Percentiles rank a stretch among this genome's conserved stretches.
Evolutionary conservation across 176 grass and related monocot species (phyloP).

Genomic region (Elymus sibiricus): DNA sequence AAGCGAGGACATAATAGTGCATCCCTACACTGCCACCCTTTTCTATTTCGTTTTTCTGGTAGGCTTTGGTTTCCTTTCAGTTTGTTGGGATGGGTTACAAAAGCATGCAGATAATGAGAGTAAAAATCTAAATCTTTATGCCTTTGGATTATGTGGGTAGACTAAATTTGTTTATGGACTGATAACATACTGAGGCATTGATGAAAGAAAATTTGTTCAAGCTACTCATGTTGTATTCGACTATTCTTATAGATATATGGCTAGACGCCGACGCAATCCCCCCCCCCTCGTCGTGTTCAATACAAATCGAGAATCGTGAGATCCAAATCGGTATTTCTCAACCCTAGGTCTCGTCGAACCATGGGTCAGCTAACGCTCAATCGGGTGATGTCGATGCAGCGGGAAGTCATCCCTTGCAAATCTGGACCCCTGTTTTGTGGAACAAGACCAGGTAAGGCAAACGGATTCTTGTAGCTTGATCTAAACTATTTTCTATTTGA

Average conservation of each 20-base stretch:
- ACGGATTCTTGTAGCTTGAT: no score
- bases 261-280: no score
- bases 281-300: no score
- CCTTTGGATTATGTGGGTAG: slow-evolving; percentile 80
- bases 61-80: no score
- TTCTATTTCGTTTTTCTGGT: no score
- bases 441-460: no score
- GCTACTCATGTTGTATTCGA: slow-evolving; percentile 26
- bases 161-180: background rate
- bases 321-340: background rate
- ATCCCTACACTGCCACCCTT: no score
- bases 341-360: background rate
- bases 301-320: no score
- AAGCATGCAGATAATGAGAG: background rate
- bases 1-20: no score
- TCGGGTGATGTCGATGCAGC: background rate
- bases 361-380: background rate
- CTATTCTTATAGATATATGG: slow-evolving; percentile 55
- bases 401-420: background rate
- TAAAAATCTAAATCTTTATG: slow-evolving; percentile 73
- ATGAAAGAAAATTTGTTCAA: background rate
- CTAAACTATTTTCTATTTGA: background rate
- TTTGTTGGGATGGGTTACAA: no score
- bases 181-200: background rate
- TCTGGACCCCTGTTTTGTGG: no score